Percentiles rank a stretch among this genome's conserved stretches.
Conservation (phyloP, 768 basidiomycete genomes). For the Chalciporus sphaerocephalus region DNA sequence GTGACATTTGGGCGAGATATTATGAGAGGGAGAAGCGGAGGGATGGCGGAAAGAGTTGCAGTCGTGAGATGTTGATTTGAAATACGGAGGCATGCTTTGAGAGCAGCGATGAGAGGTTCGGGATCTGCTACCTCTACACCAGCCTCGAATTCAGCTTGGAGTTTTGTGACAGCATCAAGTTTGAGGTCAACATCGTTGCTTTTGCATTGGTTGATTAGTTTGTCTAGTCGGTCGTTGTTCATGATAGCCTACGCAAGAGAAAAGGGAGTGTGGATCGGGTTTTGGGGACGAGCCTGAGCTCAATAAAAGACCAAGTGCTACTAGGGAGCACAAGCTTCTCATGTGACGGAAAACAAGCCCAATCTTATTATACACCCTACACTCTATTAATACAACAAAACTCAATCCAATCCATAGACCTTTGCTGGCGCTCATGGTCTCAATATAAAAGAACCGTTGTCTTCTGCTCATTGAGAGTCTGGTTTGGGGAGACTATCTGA, state of each 20-base stretch:
- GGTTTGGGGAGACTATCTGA: no score
- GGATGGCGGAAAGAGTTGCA: conserved; percentile 69
- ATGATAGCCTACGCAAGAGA: conserved; percentile 35
- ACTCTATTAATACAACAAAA: conserved; percentile 1
- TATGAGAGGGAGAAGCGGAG: conserved; percentile 61
- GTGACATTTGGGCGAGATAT: conserved; percentile 38
- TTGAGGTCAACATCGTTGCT: conserved; percentile 73
- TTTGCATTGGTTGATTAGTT: conserved; percentile 61
- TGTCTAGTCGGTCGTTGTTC: conserved; percentile 54
- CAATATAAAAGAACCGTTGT: no score
- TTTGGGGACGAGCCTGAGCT: conserved; percentile 20
- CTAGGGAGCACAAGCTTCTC: conserved; percentile 8
- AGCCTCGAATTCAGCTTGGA: conserved; percentile 70
- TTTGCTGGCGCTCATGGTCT: neutral
- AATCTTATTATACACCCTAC: neutral
- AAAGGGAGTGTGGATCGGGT: conserved; percentile 12
- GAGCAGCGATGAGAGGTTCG: conserved; percentile 61
- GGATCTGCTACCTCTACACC: conserved; percentile 67
- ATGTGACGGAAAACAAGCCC: conserved; percentile 19
- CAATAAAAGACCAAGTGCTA: conserved; percentile 14
- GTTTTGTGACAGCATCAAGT: conserved; percentile 74
- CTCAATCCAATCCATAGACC: conserved; percentile 2
- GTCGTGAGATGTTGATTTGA: conserved; percentile 79
- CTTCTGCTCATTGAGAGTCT: no score
- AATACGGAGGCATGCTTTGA: conserved; percentile 74